A percentile compares a stretch with the other conserved stretches of the same genome.
phyloP scores from a whole-genome alignment of 1,284 basidiomycete genomes.

The Leccinum laetum region DNA sequence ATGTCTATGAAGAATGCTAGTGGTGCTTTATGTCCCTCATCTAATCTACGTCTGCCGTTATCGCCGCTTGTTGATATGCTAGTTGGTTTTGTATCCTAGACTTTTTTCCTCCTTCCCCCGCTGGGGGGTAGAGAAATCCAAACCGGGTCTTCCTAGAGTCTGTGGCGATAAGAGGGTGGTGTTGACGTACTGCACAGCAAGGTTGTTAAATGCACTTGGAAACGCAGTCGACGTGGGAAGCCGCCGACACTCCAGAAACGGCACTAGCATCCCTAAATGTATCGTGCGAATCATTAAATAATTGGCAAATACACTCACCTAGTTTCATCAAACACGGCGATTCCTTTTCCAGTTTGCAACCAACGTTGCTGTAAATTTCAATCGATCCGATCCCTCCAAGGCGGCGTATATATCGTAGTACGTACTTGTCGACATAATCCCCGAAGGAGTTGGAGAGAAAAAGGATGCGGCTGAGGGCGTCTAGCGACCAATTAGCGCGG shows the following conservation, averaged over 20 bases:
- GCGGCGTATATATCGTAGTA: constrained; percentile 15
- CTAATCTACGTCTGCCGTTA: constrained; percentile 23
- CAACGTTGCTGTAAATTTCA: constrained; percentile 37
- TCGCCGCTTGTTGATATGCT: constrained; percentile 30
- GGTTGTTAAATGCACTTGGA: constrained; percentile 71
- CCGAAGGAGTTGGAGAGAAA: constrained; percentile 47
- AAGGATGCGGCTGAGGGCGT: constrained; percentile 37
- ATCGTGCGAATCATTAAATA: constrained; percentile 7
- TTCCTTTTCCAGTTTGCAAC: constrained; percentile 24
- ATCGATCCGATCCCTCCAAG: not conserved
- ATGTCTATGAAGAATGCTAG: constrained; percentile 67
- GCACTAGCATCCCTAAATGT: constrained; percentile 35
- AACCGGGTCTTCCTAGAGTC: not conserved
- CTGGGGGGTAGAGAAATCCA: not conserved
- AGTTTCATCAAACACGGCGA: constrained; percentile 29
- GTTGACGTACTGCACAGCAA: constrained; percentile 53
- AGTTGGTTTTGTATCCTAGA: constrained; percentile 27
- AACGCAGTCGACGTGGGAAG: constrained; percentile 49
- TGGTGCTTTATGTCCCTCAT: constrained; percentile 32
- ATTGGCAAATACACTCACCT: constrained; percentile 21
- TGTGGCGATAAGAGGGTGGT: constrained; percentile 21
- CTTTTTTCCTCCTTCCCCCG: not conserved
- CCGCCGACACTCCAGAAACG: constrained; percentile 42
- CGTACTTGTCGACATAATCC: constrained; percentile 46
- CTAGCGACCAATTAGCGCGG: constrained; percentile 56